Percentiles rank a stretch among this genome's conserved stretches.
Evolutionary conservation across 2,329 filamentous ascomycete species (phyloP).

Genomic region (Aspergillus udagawae): DNA sequence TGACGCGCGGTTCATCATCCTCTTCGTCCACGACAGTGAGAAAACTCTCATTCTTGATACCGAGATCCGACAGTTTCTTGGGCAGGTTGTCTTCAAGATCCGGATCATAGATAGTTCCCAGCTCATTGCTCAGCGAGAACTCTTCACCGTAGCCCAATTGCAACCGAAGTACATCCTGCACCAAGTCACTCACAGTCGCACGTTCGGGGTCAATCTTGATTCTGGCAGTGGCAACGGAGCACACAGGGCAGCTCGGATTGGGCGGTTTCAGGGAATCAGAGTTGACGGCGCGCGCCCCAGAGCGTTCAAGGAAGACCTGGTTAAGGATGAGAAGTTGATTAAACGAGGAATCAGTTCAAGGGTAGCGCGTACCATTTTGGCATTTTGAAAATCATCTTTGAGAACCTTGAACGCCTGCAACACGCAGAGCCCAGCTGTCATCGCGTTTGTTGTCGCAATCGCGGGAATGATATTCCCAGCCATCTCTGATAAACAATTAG

Average conservation of each 20-base stretch:
- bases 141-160: slow-evolving; percentile 77
- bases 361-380: slow-evolving; percentile 61
- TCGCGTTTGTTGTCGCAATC: slow-evolving; percentile 96
- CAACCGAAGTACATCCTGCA: slow-evolving; percentile 66
- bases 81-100: slow-evolving; percentile 82
- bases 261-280: slow-evolving; percentile 57
- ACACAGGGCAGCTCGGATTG: slow-evolving; percentile 79
- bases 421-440: slow-evolving; percentile 88
- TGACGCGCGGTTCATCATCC: slow-evolving; percentile 64
- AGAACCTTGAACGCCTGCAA: slow-evolving; percentile 90
- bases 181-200: slow-evolving; percentile 74
- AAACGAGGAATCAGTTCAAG: neutral
- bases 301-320: slow-evolving; percentile 72
- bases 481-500: slow-evolving; percentile 62
- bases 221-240: slow-evolving; percentile 66
- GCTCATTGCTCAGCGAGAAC: slow-evolving; percentile 70
- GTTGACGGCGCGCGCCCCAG: slow-evolving; percentile 56
- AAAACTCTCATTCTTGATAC: slow-evolving; percentile 69
- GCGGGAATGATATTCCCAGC: slow-evolving; percentile 98
- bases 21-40: slow-evolving; percentile 81
- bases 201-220: slow-evolving; percentile 64
- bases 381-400: slow-evolving; percentile 63
- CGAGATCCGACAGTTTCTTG: slow-evolving; percentile 75
- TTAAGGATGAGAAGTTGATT: neutral
- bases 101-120: slow-evolving; percentile 78